These are phyloP conservation scores for Staphylotrichum tortipilum DNA, from an alignment of 495 filamentous ascomycete species.

Conservation along the genomic window DNA sequence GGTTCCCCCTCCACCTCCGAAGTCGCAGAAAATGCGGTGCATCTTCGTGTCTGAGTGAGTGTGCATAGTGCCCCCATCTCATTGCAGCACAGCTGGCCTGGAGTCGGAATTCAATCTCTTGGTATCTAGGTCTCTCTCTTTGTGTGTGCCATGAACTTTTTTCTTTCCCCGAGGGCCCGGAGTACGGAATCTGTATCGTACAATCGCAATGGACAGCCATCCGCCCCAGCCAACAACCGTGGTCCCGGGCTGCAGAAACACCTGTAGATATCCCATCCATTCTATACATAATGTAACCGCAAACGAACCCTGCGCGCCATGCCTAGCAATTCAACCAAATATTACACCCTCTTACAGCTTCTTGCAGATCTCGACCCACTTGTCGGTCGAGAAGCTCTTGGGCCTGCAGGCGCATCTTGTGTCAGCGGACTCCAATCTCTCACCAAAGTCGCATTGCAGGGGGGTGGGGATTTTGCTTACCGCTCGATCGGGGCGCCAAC, in stretches of 20 bases:
- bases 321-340: constrained; percentile 20
- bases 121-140: too few relatives aligned
- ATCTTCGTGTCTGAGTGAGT: too few relatives aligned
- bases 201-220: constrained; percentile 20
- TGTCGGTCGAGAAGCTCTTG: constrained; percentile 95
- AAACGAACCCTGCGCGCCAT: constrained; percentile 21
- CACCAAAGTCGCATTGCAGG: not conserved
- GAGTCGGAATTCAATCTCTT: too few relatives aligned
- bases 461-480: constrained; percentile 8
- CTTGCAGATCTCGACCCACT: constrained; percentile 83
- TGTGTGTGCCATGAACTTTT: constrained; percentile 1
- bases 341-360: constrained; percentile 58
- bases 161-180: constrained; percentile 9
- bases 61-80: too few relatives aligned
- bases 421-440: not conserved
- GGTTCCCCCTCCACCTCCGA: too few relatives aligned
- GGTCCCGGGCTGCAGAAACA: constrained; percentile 6
- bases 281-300: constrained; percentile 28
- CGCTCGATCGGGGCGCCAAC: constrained; percentile 76
- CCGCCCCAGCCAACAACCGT: constrained; percentile 10
- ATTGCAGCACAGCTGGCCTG: too few relatives aligned
- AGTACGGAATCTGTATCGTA: constrained; percentile 20
- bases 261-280: constrained; percentile 18
- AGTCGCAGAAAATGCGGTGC: too few relatives aligned
- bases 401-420: constrained; percentile 44